Base-by-base conservation (phyloP, 495 filamentous ascomycete species). In the Penicillium manginii region DNA sequence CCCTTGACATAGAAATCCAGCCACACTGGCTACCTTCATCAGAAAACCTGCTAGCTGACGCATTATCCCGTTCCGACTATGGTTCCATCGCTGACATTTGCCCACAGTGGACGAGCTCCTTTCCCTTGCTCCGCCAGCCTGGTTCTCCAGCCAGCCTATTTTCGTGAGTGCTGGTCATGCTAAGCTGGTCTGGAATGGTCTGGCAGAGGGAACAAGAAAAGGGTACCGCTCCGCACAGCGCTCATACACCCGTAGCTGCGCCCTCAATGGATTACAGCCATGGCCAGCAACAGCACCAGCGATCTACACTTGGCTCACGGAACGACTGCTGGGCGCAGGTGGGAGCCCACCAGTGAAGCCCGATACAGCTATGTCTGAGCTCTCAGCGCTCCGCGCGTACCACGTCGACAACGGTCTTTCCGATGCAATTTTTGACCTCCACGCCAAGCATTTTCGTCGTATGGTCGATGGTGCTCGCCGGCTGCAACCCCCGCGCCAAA, bases 261-360 rank as follows among this genome's bases (percentile, higher is more conserved):
- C 53, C 21, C 40, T 55, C 47, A 40, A 56, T 48, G 48, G 48
- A 23, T 50, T 56, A 48, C 42, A 40, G 10, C 22, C 43, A 47
- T 56, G 43, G 54, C 54, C 43, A 47, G 54, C 40, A 12, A 50
- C 55, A 51, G 50, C 35, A 57, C 46, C 50, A 3, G 37, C 55
- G n/a, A 50, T 57, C 14, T 35, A 22, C 32, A 39, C 46, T 17
- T 57, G 46, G 55, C 48, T 57, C 23, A 57, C 8, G 12, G 37
- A 22, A 49, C 55, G 55, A 57, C 55, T 57, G 23, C 23, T 26
- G 23, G 23, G 23, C 23, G 23, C 23, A 26, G 23, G 23, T 26
- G 7, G 2, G 23, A 26, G 23, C 23, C 23, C 23, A 26, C 23
- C 23, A 26, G 23, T 26, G 23, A 26, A 26, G 23, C 23, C 23